phyloP scores from a whole-genome alignment of 2,329 filamentous ascomycete species.

The Fusarium nanum region DNA sequence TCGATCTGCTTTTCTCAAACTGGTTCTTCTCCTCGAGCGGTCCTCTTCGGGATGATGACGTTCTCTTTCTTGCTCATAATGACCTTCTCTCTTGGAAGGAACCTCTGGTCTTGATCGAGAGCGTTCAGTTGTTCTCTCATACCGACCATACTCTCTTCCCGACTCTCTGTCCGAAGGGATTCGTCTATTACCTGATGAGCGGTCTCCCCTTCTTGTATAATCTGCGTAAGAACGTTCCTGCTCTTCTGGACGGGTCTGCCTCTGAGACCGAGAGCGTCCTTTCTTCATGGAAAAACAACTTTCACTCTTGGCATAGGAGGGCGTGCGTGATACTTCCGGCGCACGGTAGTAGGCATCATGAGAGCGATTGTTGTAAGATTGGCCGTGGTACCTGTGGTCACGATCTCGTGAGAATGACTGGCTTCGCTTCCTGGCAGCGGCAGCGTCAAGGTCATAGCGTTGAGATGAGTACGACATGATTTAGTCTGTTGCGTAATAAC shows the following conservation, averaged over 20 bases:
- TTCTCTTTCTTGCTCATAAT: background rate
- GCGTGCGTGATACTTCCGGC: background rate
- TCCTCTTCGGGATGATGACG: background rate
- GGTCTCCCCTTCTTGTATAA: background rate
- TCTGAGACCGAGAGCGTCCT: background rate
- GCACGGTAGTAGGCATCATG: conserved; percentile 1
- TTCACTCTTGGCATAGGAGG: background rate
- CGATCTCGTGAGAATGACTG: background rate
- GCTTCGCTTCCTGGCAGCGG: conserved; percentile 5
- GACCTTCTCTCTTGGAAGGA: background rate
- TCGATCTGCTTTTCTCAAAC: background rate
- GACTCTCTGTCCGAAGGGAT: background rate
- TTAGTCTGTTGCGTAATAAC: background rate
- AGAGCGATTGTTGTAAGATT: background rate
- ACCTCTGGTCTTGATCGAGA: background rate
- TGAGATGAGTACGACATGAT: conserved; percentile 34
- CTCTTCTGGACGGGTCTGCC: background rate
- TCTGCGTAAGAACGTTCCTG: background rate
- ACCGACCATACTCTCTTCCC: background rate
- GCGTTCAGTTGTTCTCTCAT: background rate
- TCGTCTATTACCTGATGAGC: background rate
- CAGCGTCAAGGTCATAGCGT: conserved; percentile 14
- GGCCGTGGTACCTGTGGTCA: background rate
- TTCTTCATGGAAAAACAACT: background rate
- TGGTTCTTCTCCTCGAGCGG: background rate